Evolutionary conservation across 176 grass and related monocot species (phyloP), one percentile per base, ranked within the genome.

Genomic region (Rhynchospora breviuscula): DNA sequence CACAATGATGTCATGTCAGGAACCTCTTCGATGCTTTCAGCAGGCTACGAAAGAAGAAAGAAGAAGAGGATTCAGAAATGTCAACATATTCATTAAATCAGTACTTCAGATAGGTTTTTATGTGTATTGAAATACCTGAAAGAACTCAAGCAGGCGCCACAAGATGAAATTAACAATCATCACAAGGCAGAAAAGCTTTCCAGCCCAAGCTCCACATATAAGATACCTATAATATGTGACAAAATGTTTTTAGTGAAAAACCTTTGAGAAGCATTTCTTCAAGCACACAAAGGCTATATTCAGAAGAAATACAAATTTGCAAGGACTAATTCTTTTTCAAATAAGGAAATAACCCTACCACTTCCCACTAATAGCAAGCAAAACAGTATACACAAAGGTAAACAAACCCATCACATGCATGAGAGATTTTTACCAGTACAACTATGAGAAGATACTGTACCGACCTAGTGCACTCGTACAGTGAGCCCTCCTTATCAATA

Each of bases 161-260:
- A 94, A 46, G 1, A 97, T 85, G 72, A 91, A 97, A 82, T 97
- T 93, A 54, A 97, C 67, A 58, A 93, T 88, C 94, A 94, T 94
- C 69, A 97, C 90, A 56, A 97, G 79, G 67, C 91, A 93, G 83
- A 97, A 97, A 31, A 97, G 35, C 59, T 93, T 97, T 43, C 94
- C 91, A 63, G 94, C 88, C 91, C 94, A 97, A 84, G 87, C 83
- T 88, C 94, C 94, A 33, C 94, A 97, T 23, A 40, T 93, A 35
- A 93, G 85, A 72, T 92, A 97, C 74, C 94, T 97, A 88, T 69
- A 85, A 3, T 59, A 66, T 54, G 80, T 83, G 10, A 77, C 19
- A 25, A 10, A 51, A 81, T 78, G 54, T 48, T 56, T 47, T 83
- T 63, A 47, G 63, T 84, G 35, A 8, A 64, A 83, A 8, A 64